Percentiles rank a stretch among this genome's conserved stretches.
Evolutionary conservation across 129 eudicot genomes (phyloP).

Genomic region (Chrysanthemum lavandulifolium): DNA sequence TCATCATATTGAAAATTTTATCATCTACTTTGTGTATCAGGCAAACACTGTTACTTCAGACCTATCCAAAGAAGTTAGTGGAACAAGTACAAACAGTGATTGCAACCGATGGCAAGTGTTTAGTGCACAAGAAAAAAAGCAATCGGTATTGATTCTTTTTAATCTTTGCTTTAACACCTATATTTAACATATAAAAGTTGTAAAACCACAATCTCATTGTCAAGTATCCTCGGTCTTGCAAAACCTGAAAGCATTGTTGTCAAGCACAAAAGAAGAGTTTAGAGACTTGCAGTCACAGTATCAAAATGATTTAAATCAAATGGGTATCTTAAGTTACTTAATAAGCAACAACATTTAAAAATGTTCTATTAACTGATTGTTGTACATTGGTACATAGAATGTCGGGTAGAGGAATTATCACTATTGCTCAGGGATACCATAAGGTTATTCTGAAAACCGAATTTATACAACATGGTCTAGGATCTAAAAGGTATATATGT

Average conservation of each 20-base stretch:
- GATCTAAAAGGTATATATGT: conserved; percentile 75
- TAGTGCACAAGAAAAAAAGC: conserved; percentile 62
- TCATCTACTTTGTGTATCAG: conserved; percentile 27
- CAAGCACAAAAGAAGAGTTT: conserved; percentile 58
- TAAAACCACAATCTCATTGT: conserved; percentile 14
- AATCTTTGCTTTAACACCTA: neutral
- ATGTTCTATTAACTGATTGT: neutral
- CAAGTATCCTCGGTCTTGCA: conserved; percentile 32
- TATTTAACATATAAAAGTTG: neutral
- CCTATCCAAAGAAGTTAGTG: conserved; percentile 31
- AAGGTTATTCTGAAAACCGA: conserved; percentile 83
- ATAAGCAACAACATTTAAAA: neutral
- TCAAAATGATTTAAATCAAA: conserved; percentile 56
- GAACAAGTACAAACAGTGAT: conserved; percentile 28
- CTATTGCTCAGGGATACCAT: conserved; percentile 82
- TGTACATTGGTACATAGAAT: conserved; percentile 45
- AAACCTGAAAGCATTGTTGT: conserved; percentile 58
- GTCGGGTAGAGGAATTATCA: conserved; percentile 70
- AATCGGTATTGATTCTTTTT: conserved; percentile 46
- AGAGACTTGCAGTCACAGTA: conserved; percentile 61
- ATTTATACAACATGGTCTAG: conserved; percentile 83
- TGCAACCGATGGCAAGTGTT: conserved; percentile 61
- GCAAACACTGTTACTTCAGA: conserved; percentile 36
- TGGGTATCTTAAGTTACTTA: conserved; percentile 46
- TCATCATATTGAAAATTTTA: conserved; percentile 4